phyloP scores from a whole-genome alignment of 768 basidiomycete species.

The Bullera alba region DNA sequence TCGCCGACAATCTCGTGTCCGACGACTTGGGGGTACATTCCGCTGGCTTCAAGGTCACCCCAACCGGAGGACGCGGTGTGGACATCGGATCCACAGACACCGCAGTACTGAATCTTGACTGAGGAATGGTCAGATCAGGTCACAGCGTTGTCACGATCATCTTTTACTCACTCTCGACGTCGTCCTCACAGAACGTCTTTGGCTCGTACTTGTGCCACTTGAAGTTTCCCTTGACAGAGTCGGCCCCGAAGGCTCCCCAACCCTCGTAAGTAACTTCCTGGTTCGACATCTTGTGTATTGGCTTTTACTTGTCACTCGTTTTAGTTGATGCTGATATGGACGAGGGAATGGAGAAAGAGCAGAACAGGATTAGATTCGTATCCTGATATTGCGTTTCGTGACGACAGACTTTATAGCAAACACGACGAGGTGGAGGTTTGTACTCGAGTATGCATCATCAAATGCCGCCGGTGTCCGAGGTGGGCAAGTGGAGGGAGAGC shows the following conservation, averaged over 20 bases:
- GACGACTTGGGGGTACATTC: conserved; percentile 36
- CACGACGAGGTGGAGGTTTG: too few species aligned
- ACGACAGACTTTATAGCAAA: too few species aligned
- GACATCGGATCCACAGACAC: conserved; percentile 54
- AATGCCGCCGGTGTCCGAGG: too few species aligned
- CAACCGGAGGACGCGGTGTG: conserved; percentile 51
- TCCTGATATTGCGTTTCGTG: too few species aligned
- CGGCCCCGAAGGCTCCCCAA: conserved; percentile 33
- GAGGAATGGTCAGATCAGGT: neutral
- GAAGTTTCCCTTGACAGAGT: conserved; percentile 36
- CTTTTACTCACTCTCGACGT: conserved; percentile 50
- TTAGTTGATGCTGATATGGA: too few species aligned
- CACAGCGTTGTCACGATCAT: neutral
- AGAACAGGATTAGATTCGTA: too few species aligned
- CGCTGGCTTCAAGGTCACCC: conserved; percentile 23
- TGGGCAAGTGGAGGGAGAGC: too few species aligned
- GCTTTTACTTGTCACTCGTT: too few species aligned
- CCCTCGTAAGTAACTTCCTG: conserved; percentile 38
- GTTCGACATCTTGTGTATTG: neutral
- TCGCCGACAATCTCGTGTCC: conserved; percentile 53
- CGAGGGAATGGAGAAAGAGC: too few species aligned
- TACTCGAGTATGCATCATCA: too few species aligned
- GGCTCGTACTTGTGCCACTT: conserved; percentile 50
- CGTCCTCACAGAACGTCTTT: conserved; percentile 53
- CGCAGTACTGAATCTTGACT: conserved; percentile 40